Percentiles rank a stretch among this genome's conserved stretches.
These are phyloP conservation scores for Helianthus tuberosus DNA, from an alignment of 129 eudicot genomes.

Conservation along the genomic window DNA sequence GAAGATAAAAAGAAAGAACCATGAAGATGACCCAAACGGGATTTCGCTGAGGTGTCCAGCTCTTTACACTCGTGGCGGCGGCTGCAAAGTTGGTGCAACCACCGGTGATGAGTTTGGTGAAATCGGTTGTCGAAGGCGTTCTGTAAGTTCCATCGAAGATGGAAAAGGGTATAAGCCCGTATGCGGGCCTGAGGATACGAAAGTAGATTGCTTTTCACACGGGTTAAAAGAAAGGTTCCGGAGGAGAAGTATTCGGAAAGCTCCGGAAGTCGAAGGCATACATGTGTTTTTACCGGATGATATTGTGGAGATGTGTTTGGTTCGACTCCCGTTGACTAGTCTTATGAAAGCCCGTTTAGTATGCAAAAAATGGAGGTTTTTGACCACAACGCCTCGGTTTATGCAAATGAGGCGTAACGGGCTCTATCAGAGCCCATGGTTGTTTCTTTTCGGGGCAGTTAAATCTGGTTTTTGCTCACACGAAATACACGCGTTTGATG, in stretches of 20 bases:
- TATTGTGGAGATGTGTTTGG: constrained; percentile 88
- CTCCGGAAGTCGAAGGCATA: constrained; percentile 34
- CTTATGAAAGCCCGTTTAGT: constrained; percentile 93
- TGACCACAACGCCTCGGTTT: constrained; percentile 67
- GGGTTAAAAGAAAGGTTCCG: constrained; percentile 69
- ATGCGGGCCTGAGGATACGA: constrained; percentile 66
- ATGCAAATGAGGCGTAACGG: constrained; percentile 68
- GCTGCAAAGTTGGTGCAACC: constrained; percentile 94
- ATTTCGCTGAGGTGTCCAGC: constrained; percentile 77
- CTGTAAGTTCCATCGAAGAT: constrained; percentile 71
- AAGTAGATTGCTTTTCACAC: constrained; percentile 74
- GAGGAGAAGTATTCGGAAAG: constrained; percentile 54
- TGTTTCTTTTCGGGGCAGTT: constrained; percentile 78
- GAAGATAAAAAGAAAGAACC: constrained; percentile 61
- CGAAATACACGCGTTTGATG: constrained; percentile 86
- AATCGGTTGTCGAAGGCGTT: constrained; percentile 53
- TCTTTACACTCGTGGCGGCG: constrained; percentile 73
- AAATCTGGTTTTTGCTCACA: constrained; percentile 81
- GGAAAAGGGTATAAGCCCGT: constrained; percentile 56
- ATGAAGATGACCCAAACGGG: constrained; percentile 49
- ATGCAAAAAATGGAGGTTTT: constrained; percentile 77
- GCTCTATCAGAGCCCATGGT: constrained; percentile 66
- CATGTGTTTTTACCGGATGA: constrained; percentile 84
- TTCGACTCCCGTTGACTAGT: constrained; percentile 76
- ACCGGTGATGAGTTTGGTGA: constrained; percentile 73